Evolutionary conservation across 495 filamentous ascomycete genomes (phyloP).

Genomic region (Aspergillus avenaceus): DNA sequence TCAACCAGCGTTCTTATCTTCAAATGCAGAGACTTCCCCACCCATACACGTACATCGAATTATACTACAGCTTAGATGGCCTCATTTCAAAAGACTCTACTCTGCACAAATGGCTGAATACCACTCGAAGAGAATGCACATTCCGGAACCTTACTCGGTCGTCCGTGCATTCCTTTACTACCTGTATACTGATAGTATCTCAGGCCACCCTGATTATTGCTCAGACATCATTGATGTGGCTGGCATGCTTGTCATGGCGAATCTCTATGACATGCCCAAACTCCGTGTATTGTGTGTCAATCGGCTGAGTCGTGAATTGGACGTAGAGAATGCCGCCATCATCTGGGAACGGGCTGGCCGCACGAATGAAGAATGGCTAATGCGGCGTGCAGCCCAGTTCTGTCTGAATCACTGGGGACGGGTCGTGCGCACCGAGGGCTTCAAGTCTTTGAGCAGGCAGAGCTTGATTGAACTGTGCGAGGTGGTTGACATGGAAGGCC

Average conservation of each 20-base stretch:
- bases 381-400: conserved; percentile 79
- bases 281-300: conserved; percentile 87
- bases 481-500: conserved; percentile 84
- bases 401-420: conserved; percentile 93
- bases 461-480: conserved; percentile 88
- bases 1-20: conserved; percentile 58
- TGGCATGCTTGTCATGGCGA: conserved; percentile 94
- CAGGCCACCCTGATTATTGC: conserved; percentile 57
- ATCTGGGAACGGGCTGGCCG: conserved; percentile 92
- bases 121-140: conserved; percentile 94
- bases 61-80: conserved; percentile 91
- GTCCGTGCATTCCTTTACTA: conserved; percentile 95
- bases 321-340: conserved; percentile 89
- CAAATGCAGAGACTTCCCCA: conserved; percentile 63
- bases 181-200: conserved; percentile 91
- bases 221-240: conserved; percentile 81
- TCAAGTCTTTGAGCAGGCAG: conserved; percentile 69
- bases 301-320: conserved; percentile 80
- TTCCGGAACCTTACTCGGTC: conserved; percentile 90
- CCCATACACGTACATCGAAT: conserved; percentile 90
- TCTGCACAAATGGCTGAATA: conserved; percentile 94
- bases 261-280: conserved; percentile 93
- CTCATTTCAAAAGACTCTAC: conserved; percentile 89
- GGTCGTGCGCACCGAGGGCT: conserved; percentile 82
- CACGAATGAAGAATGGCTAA: conserved; percentile 89